phyloP scores from a whole-genome alignment of 257 asterid genomes.

The Nicotiana tabacum region DNA sequence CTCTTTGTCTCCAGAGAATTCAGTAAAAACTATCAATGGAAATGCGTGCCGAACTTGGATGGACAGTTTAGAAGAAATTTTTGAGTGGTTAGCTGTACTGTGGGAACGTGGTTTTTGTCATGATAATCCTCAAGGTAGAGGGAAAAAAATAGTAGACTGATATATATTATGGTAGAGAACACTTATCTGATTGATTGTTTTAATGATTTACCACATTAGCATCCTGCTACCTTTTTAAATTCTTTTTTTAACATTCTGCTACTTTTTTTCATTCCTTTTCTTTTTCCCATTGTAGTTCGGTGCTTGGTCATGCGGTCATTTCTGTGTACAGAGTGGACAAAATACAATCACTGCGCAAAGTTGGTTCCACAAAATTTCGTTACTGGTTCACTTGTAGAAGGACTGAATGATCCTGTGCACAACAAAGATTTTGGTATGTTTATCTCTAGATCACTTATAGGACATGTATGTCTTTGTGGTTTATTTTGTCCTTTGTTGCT shows the following conservation, averaged over 20 bases:
- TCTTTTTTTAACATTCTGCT: not conserved
- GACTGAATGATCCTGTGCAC: slow-evolving; percentile 91
- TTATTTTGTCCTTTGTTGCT: not conserved
- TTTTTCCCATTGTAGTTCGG: slow-evolving; percentile 52
- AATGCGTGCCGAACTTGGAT: slow-evolving; percentile 38
- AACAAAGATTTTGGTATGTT: slow-evolving; percentile 86
- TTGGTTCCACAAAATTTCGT: slow-evolving; percentile 63
- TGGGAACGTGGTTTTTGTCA: slow-evolving; percentile 96
- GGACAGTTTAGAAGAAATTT: slow-evolving; percentile 54
- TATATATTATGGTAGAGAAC: not conserved
- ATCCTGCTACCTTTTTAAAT: not conserved
- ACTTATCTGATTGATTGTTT: not conserved
- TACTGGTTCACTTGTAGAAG: slow-evolving; percentile 74
- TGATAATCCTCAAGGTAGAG: slow-evolving; percentile 85
- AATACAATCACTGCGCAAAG: slow-evolving; percentile 41
- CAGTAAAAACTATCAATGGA: slow-evolving; percentile 27
- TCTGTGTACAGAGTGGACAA: slow-evolving; percentile 59
- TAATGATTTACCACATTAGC: not conserved
- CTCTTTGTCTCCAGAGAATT: slow-evolving; percentile 34
- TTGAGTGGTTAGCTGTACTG: slow-evolving; percentile 71
- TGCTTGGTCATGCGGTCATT: slow-evolving; percentile 88
- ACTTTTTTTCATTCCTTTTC: not conserved
- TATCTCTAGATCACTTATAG: slow-evolving; percentile 12
- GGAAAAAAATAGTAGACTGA: not conserved
- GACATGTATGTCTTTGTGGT: not conserved